Percentiles rank a stretch among this genome's conserved stretches.
phyloP scores from a whole-genome alignment of 2,329 filamentous ascomycete species.

The Arthroderma sp. region DNA sequence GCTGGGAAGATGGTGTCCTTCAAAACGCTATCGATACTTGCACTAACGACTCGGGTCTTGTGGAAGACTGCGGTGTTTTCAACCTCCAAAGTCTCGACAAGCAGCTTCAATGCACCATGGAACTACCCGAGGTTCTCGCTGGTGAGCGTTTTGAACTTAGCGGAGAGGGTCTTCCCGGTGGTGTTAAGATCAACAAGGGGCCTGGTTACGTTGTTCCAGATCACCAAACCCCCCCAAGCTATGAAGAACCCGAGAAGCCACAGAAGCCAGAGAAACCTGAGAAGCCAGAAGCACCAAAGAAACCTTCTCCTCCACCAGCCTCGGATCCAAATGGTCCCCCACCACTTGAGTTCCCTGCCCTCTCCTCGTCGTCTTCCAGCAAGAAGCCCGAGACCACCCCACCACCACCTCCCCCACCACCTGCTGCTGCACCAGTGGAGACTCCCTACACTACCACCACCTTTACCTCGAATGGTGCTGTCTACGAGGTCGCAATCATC shows the following conservation, averaged over 20 bases:
- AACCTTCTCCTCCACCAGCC: conserved; percentile 1
- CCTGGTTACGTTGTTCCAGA: conserved; percentile 25
- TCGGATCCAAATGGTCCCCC: not conserved
- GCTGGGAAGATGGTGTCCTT: conserved; percentile 59
- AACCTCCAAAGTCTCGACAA: conserved; percentile 47
- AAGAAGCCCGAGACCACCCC: not conserved
- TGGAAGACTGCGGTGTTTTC: conserved; percentile 66
- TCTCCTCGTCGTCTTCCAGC: not conserved
- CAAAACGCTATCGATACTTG: conserved; percentile 62
- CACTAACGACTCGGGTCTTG: conserved; percentile 54
- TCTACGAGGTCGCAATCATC: conserved; percentile 10
- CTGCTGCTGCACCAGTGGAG: not conserved
- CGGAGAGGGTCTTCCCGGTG: conserved; percentile 52
- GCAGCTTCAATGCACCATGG: conserved; percentile 48
- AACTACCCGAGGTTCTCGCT: conserved; percentile 41
- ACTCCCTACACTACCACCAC: conserved; percentile 5
- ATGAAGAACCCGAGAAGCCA: not conserved
- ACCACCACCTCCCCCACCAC: not conserved
- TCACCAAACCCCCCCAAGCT: not conserved
- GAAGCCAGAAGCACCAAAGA: not conserved
- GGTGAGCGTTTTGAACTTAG: conserved; percentile 48
- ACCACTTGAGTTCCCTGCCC: not conserved
- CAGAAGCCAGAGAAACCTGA: not conserved
- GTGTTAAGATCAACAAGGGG: conserved; percentile 36
- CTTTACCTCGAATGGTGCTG: conserved; percentile 6